Evolutionary conservation across 345 rosid genomes (phyloP), one percentile per base, ranked within the genome.

Genomic region (Erysimum cheiranthoides): DNA sequence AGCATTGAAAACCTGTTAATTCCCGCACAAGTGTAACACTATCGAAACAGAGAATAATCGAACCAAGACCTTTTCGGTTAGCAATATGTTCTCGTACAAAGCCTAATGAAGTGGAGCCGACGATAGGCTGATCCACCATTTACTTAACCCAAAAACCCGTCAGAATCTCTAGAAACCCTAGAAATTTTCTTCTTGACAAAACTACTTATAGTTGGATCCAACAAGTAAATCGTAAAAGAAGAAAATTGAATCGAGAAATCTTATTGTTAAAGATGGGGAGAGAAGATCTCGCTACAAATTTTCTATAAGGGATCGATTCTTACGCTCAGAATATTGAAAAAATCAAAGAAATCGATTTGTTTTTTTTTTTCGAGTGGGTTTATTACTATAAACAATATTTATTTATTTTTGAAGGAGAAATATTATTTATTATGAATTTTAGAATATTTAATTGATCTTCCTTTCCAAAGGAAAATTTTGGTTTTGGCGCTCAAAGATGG

Each of bases 101-200:
- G n/a, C 52, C 66, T 71, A 62, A 63, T 42, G 68, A 71, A 50
- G 21, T 43, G 60, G 56, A 82, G 84, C 87, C 85, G 85, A 86
- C 28, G 81, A 78, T 74, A 27, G 82, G 85, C 85, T 85, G 86
- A 87, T 88, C 93, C 92, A 89, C 88, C 96, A 90, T 90, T 84
- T 79, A 84, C 80, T 61, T 47, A 52, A 73, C 78, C 82, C 70
- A 49, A 40, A 68, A 61, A 50, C 80, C 77, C 84, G 61, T 31
- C 74, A n/a, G 28, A 53, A 62, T 58, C 39, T 10, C 60, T 3
- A 11, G 61, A 64, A 50, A 73, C 78, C 83, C 82, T 61, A 60
- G 71, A 27, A 27, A 28, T 28, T 27, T 10, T 54, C 25, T 59
- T 27, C 35, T 45, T 9, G n/a, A 5, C 2, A 12, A 27, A 47